Evolutionary conservation across 495 filamentous ascomycete species (phyloP).

Genomic region (Recurvomyces mirabilis): DNA sequence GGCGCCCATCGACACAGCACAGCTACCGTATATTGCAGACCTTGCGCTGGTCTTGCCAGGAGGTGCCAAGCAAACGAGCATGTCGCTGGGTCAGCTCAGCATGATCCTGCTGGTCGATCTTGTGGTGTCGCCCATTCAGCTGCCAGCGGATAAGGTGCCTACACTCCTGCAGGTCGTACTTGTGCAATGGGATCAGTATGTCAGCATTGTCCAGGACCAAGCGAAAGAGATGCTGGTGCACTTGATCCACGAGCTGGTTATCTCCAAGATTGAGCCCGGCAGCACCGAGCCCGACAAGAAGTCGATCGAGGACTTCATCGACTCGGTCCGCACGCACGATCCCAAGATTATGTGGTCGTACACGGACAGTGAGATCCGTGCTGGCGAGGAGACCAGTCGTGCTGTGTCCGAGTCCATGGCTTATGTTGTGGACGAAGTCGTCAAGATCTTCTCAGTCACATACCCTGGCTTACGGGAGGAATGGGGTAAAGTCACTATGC

Average conservation of each 20-base stretch:
- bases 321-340: slow-evolving; percentile 79
- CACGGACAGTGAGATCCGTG: slow-evolving; percentile 76
- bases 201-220: slow-evolving; percentile 88
- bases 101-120: slow-evolving; percentile 91
- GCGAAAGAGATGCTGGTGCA: slow-evolving; percentile 96
- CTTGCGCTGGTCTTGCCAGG: slow-evolving; percentile 67
- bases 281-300: slow-evolving; percentile 53
- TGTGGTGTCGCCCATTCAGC: slow-evolving; percentile 80
- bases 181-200: slow-evolving; percentile 94
- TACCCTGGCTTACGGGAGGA: slow-evolving; percentile 81
- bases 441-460: slow-evolving; percentile 71
- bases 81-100: slow-evolving; percentile 85
- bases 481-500: slow-evolving; percentile 79
- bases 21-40: slow-evolving; percentile 81
- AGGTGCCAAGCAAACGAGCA: slow-evolving; percentile 71
- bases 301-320: slow-evolving; percentile 77
- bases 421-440: slow-evolving; percentile 63
- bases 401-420: slow-evolving; percentile 84
- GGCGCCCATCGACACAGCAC: slow-evolving; percentile 59
- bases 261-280: slow-evolving; percentile 75
- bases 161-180: slow-evolving; percentile 82
- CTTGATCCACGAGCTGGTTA: slow-evolving; percentile 90
- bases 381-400: slow-evolving; percentile 45
- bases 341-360: slow-evolving; percentile 82
- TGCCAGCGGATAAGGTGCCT: slow-evolving; percentile 64